Evolutionary conservation across 805 yeast species (phyloP).

Genomic region (Brettanomyces naardenensis): DNA sequence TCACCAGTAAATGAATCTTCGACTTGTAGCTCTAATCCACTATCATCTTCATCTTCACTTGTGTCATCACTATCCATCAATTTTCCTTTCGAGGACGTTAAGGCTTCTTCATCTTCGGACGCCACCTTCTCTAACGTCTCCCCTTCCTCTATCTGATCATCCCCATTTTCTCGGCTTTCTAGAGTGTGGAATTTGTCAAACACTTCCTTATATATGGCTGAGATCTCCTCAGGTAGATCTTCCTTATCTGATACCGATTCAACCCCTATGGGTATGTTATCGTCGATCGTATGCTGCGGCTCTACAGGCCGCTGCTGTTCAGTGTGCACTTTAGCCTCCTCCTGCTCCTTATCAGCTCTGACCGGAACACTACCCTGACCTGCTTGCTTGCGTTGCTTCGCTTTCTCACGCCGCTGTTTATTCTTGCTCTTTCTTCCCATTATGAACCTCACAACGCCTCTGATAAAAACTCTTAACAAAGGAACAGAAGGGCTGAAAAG

Average conservation of each 20-base stretch:
- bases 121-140: conserved; percentile 1
- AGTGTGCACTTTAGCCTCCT: not conserved
- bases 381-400: conserved; percentile 20
- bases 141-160: conserved; percentile 9
- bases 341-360: not conserved
- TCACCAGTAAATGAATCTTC: not conserved
- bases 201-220: conserved; percentile 11
- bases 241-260: conserved; percentile 1
- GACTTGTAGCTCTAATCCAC: not conserved
- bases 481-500: too few relatives aligned
- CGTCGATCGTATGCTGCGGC: too few relatives aligned
- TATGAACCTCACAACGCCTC: too few relatives aligned
- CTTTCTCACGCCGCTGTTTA: conserved; percentile 44
- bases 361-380: not conserved
- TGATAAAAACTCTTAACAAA: too few relatives aligned
- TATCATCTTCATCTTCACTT: not conserved
- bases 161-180: conserved; percentile 5
- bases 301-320: too few relatives aligned
- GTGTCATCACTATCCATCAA: not conserved
- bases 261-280: too few relatives aligned
- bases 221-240: conserved; percentile 1
- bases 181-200: conserved; percentile 16
- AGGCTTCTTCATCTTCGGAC: not conserved
- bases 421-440: conserved; percentile 38
- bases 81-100: not conserved